Base-by-base conservation (phyloP, 2,329 filamentous ascomycete species). In the Colletotrichum aenigma region DNA sequence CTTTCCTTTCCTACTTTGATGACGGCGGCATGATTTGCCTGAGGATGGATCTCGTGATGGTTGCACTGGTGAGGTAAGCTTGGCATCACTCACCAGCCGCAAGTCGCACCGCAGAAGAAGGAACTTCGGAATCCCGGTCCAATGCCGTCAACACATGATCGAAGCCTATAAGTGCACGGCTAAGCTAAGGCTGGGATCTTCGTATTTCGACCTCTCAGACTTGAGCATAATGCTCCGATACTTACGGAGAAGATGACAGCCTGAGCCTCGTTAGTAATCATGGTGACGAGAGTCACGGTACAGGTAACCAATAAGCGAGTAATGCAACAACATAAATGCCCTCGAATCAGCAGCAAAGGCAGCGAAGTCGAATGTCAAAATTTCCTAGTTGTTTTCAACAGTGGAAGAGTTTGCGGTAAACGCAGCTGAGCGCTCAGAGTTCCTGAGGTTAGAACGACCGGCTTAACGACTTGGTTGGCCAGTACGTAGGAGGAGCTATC, bases 151-250 rank as follows among this genome's bases (percentile, higher is more conserved):
- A 56, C 18, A 56, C 18, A 67, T 30, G 38, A 16, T 26, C 13
- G 52, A 32, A 30, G 56, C 18, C 26, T 43, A 24, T 8, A 24
- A 68, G 52, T 24, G 21, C 24, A 32, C 9, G 12, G 69, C 36
- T 21, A 67, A 26, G 69, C 72, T 64, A 65, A 75, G 69, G 56
- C 56, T 68, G 73, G 32, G 26, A 32, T 12, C 16, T 52, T 74
- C 74, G 74, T 75, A 73, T 43, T 13, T 68, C 10, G 70, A 21
- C 74, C 74, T 75, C 69, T 75, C 65, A 61, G 32, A 12, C 66
- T 69, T n/a, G 34, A 68, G 70, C 8, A 26, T 43, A 18, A 68
- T 8, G 69, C 38, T 56, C 18, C 34, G 18, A 38, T 12, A 28
- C 2, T 38, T 18, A 30, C 16, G 24, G 26, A 30, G 52, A 34